Evolutionary conservation across 2,329 filamentous ascomycete genomes (phyloP), one percentile per base, ranked within the genome.

Genomic region (Ilyonectria mors-panacis): DNA sequence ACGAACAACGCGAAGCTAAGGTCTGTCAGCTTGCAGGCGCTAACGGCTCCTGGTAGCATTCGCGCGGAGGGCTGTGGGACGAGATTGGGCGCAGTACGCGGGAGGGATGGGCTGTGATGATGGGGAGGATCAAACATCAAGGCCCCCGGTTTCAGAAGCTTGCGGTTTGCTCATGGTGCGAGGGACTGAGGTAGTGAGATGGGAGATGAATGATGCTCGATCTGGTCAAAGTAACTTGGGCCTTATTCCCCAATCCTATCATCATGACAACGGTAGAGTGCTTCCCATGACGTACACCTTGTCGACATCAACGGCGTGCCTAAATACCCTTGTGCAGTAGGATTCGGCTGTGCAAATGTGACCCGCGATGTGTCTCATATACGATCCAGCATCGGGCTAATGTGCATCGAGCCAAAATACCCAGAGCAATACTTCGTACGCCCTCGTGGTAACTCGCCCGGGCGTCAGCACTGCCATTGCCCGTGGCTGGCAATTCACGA

Each of bases 61-160:
- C 8, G 30, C 30, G 30, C 30, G 30, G 10, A 28, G 47, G 23
- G 47, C 30, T 53, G 50, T n/a, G 50, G 28, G n/a, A 23, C 28
- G 50, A 35, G 50, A 53, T 53, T 53, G 50, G 50, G 10, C 50
- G 50, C 50, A 19, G 30, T 37, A 53, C 50, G 50, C 2, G 19
- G 19, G 26, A 28, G 19, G 28, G 48, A 53, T 45, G 44, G 30
- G 30, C 30, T 33, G 5, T 7, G 30, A 12, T 33, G 30, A 33
- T 33, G 30, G 30, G 30, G 15, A 8, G 39, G 8, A n/a, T n/a
- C 15, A 42, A 42, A n/a, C 39, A 17, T 8, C 17, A 9, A 19
- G 39, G 39, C 15, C 7, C 15, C 39, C 39, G 7, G 15, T 42
- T 42, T 42, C 17, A 42, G 15, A 42, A n/a, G 39, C 15, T n/a